These are phyloP conservation scores for Nemania diffusa DNA, from an alignment of 2,329 filamentous ascomycete species.

Conservation along the genomic window DNA sequence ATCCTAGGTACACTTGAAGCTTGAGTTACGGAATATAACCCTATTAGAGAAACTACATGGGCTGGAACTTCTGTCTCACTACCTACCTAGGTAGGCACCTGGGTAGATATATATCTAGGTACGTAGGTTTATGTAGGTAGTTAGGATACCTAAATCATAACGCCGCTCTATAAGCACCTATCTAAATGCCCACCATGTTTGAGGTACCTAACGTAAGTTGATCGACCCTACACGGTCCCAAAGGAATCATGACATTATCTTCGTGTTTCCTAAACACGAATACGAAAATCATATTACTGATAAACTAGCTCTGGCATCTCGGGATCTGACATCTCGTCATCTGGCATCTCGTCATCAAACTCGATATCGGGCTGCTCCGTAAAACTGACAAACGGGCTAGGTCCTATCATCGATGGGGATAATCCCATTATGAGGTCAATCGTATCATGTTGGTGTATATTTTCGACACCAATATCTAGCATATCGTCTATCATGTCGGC, in stretches of 20 bases:
- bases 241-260: background rate
- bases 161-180: background rate
- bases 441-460: background rate
- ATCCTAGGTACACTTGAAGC: too few species aligned
- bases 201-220: background rate
- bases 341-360: conserved; percentile 7
- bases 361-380: background rate
- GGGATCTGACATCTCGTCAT: too few species aligned
- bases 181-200: background rate
- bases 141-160: too few species aligned
- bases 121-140: too few species aligned
- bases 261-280: background rate
- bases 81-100: too few species aligned
- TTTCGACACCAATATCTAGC: background rate
- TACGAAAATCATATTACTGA: background rate
- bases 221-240: background rate
- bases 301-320: background rate
- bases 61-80: too few species aligned
- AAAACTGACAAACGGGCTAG: too few species aligned
- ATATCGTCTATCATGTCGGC: background rate
- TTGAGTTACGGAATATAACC: too few species aligned
- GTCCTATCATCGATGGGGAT: background rate
- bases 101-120: too few species aligned
- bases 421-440: background rate
- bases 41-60: too few species aligned